Conservation (phyloP, 1,284 basidiomycete species). For the Tilletia indica region DNA sequence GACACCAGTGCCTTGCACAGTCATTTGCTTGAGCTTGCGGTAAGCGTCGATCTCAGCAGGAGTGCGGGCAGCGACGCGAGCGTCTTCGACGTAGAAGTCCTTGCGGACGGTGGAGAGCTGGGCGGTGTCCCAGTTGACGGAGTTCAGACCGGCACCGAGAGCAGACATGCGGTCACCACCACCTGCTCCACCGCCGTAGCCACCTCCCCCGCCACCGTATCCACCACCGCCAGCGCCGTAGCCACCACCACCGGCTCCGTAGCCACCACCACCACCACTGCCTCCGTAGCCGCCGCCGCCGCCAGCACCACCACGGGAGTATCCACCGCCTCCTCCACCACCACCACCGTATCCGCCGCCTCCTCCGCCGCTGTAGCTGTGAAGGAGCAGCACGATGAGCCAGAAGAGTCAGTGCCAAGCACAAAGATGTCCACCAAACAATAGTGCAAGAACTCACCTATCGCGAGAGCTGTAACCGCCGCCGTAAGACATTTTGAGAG, state of each 20-base stretch:
- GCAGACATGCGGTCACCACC: constrained; percentile 75
- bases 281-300: constrained; percentile 52
- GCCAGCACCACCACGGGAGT: constrained; percentile 55
- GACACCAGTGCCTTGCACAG: constrained; percentile 84
- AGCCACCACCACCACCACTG: constrained; percentile 31
- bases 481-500: constrained; percentile 40
- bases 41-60: constrained; percentile 88
- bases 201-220: constrained; percentile 31
- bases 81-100: constrained; percentile 97
- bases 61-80: constrained; percentile 72
- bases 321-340: constrained; percentile 38
- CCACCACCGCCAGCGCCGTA: constrained; percentile 61
- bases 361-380: constrained; percentile 23
- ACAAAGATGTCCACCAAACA: not conserved
- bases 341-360: constrained; percentile 26
- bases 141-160: constrained; percentile 66
- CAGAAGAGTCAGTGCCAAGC: not conserved
- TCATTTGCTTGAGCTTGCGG: constrained; percentile 77
- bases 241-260: constrained; percentile 45
- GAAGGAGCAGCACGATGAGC: not conserved
- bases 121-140: constrained; percentile 50
- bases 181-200: constrained; percentile 34
- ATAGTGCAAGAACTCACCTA: not conserved
- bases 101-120: constrained; percentile 71
- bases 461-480: constrained; percentile 28